These are phyloP conservation scores for Carpinus fangiana DNA, from an alignment of 306 rosid genomes.

Conservation along the genomic window DNA sequence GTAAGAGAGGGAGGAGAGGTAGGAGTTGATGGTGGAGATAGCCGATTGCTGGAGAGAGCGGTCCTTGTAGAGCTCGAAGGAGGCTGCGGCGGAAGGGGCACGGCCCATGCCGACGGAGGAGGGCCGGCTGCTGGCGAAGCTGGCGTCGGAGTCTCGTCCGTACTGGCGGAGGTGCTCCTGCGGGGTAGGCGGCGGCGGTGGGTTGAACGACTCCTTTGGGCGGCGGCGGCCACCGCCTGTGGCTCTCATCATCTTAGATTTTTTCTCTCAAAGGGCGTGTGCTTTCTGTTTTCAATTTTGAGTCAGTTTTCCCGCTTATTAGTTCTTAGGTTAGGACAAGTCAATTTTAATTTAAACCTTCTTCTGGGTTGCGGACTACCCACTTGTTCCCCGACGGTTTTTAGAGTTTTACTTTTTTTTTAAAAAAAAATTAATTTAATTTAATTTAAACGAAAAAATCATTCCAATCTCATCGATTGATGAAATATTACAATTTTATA, in stretches of 20 bases:
- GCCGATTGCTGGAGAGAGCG: conserved; percentile 58
- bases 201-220: conserved; percentile 51
- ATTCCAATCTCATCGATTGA: too few relatives aligned
- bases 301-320: not conserved
- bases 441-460: too few relatives aligned
- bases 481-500: too few relatives aligned
- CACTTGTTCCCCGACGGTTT: too few relatives aligned
- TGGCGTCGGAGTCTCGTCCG: conserved; percentile 81
- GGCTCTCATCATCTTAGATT: conserved; percentile 52
- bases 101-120: conserved; percentile 58
- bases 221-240: conserved; percentile 42
- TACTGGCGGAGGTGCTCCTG: conserved; percentile 29
- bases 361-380: too few relatives aligned
- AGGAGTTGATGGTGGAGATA: conserved; percentile 56
- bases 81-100: conserved; percentile 21
- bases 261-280: not conserved
- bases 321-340: not conserved
- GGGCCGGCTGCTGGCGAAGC: conserved; percentile 86
- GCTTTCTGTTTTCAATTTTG: not conserved
- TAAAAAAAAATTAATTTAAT: too few relatives aligned
- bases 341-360: too few relatives aligned
- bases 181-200: conserved; percentile 53
- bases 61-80: conserved; percentile 80
- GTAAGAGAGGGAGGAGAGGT: conserved; percentile 55
- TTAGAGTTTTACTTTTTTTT: too few relatives aligned